Evolutionary conservation across 306 rosid species (phyloP), one percentile per base, ranked within the genome.

Genomic region (Corylus avellana): DNA sequence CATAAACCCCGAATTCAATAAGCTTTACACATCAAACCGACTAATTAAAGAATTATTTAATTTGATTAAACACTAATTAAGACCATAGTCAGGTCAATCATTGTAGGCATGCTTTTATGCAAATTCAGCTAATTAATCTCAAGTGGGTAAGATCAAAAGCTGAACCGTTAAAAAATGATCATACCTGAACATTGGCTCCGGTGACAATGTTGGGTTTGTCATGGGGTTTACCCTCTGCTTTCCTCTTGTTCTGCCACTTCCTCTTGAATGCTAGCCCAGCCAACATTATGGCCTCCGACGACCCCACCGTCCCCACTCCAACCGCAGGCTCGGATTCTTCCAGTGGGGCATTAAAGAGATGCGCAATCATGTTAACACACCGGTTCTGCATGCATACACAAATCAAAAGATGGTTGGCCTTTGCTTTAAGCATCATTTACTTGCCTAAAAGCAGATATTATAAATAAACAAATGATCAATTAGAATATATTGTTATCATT

Each of bases 201-300:
- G 98, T 94, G 70, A 94, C 98, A 79, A 94, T 94, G 85, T 94
- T 94, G 80, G 98, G 98, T 0, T 90, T 92, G 87, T 94, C 96
- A 12, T 0, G n/a, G 32, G 97, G 96, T 59, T 87, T 85, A 46
- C 96, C 96, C 39, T 84, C 88, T 18, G 81, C 76, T 82, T 79
- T 89, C 78, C 84, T 87, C 79, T 53, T 84, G 86, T 92, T 94
- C 76, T 94, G 98, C 98, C 98, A 94, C 44, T 50, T 92, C 20
- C 98, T 89, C 84, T 94, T 94, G 94, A 94, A 94, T 6, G 98
- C 98, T 82, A 94, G 85, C 11, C 98, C 98, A 27, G 98, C 98
- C 89, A 94, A 87, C 98, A 94, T 94, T 79, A 94, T 94, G 80
- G 98, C 98, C 75, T 94, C 98, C 1, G 98, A 94, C 37, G 98